phyloP scores from a whole-genome alignment of 2,329 filamentous ascomycete species.

The Pseudocercospora musae region DNA sequence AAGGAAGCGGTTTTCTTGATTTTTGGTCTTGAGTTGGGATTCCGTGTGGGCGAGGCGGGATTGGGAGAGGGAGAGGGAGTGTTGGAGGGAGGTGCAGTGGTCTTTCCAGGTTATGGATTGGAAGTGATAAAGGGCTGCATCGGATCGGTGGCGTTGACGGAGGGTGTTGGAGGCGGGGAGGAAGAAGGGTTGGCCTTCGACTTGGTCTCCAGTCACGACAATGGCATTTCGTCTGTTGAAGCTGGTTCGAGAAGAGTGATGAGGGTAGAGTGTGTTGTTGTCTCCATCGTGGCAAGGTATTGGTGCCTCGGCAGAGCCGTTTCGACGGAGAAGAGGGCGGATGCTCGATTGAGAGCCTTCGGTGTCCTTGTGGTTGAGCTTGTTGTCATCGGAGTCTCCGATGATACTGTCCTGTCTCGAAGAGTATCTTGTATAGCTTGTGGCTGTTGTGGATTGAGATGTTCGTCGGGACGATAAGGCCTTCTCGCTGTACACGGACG shows the following conservation, averaged over 20 bases:
- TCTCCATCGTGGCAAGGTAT: not conserved
- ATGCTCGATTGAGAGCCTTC: not conserved
- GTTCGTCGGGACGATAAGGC: not conserved
- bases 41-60: constrained; percentile 1
- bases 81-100: not conserved
- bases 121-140: not conserved
- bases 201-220: not conserved
- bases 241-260: not conserved
- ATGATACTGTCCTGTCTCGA: not conserved
- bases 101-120: not conserved
- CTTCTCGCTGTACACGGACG: not conserved
- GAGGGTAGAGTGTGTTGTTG: not conserved
- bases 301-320: not conserved
- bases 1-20: not conserved
- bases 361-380: not conserved
- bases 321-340: not conserved
- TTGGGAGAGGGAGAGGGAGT: not conserved
- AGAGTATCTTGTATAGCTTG: not conserved
- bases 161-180: not conserved
- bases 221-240: not conserved
- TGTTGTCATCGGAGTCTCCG: not conserved
- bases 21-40: constrained; percentile 1
- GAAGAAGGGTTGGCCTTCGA: not conserved
- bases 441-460: constrained; percentile 2
- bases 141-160: not conserved